These are phyloP conservation scores for Suillus ampliporus DNA, from an alignment of 768 basidiomycete species.

Conservation along the genomic window DNA sequence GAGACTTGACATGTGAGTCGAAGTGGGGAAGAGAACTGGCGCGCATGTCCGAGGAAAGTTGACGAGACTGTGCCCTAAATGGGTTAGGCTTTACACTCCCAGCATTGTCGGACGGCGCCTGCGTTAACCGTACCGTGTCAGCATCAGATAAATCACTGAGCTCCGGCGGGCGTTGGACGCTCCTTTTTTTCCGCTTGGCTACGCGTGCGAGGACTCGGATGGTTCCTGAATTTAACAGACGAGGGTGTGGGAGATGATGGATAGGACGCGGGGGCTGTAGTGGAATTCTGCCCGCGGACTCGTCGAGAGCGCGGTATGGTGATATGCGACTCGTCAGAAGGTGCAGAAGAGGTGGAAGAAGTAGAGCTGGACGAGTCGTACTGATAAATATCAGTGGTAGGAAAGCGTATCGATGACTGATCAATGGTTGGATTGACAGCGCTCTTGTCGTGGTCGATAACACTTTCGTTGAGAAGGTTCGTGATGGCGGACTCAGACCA, in stretches of 20 bases:
- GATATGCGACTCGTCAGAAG: conserved; percentile 42
- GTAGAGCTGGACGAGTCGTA: conserved; percentile 43
- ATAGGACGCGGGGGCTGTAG: conserved; percentile 40
- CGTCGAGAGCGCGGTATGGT: conserved; percentile 46
- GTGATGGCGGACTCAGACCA: conserved; percentile 23
- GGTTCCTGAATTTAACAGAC: conserved; percentile 26
- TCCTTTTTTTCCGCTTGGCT: conserved; percentile 22
- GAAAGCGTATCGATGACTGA: conserved; percentile 6
- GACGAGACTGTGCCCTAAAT: conserved; percentile 19
- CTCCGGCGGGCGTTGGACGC: conserved; percentile 17
- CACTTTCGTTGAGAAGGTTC: conserved; percentile 6
- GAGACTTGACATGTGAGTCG: conserved; percentile 6
- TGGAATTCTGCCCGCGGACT: conserved; percentile 33
- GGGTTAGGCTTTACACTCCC: conserved; percentile 17
- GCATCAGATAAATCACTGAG: conserved; percentile 38
- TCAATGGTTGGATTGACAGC: conserved; percentile 5
- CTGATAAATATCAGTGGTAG: conserved; percentile 10
- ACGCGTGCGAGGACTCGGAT: conserved; percentile 10
- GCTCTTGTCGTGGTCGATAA: conserved; percentile 12
- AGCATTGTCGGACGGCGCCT: conserved; percentile 22
- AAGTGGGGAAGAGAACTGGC: conserved; percentile 5
- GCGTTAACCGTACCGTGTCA: conserved; percentile 29
- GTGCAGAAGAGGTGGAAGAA: conserved; percentile 41
- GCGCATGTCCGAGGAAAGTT: conserved; percentile 27
- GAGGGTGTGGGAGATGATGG: conserved; percentile 52